Percentiles rank a stretch among this genome's conserved stretches.
Evolutionary conservation across 441 rosid species (phyloP).

Genomic region (Euphorbia celastroides): DNA sequence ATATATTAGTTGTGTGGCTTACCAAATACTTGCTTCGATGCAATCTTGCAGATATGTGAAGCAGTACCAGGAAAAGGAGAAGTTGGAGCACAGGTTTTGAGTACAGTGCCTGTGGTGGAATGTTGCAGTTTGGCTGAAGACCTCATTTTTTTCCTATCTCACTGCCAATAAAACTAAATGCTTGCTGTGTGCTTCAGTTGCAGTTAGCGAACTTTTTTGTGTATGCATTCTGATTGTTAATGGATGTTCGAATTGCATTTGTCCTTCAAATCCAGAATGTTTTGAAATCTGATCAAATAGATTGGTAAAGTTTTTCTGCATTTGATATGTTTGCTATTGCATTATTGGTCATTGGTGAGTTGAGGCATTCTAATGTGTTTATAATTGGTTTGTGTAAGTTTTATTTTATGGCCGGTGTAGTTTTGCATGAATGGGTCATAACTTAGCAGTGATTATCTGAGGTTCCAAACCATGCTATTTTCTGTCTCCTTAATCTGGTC

Average conservation of each 20-base stretch:
- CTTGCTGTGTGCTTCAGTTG: constrained; percentile 6
- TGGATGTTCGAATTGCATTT: not conserved
- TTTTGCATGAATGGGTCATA: too few species aligned
- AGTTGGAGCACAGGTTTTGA: constrained; percentile 78
- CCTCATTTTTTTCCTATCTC: not conserved
- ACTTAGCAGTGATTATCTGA: too few species aligned
- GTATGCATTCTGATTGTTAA: not conserved
- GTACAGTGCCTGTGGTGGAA: constrained; percentile 1
- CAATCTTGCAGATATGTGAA: constrained; percentile 65
- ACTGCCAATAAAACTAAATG: constrained; percentile 15
- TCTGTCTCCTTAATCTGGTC: too few species aligned
- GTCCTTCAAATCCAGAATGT: not conserved
- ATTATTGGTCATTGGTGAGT: not conserved
- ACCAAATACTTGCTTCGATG: not conserved
- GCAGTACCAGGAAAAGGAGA: constrained; percentile 72
- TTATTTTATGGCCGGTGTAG: too few species aligned
- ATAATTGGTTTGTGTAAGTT: not conserved
- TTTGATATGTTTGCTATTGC: not conserved
- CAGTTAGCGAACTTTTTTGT: constrained; percentile 1
- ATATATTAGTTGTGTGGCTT: not conserved
- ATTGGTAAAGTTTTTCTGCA: not conserved
- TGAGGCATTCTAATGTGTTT: not conserved
- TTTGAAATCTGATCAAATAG: not conserved
- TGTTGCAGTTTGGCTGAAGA: constrained; percentile 6
- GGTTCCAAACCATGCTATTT: too few species aligned